These are phyloP conservation scores for Ramaria rubella DNA, from an alignment of 768 basidiomycete genomes.

Conservation along the genomic window DNA sequence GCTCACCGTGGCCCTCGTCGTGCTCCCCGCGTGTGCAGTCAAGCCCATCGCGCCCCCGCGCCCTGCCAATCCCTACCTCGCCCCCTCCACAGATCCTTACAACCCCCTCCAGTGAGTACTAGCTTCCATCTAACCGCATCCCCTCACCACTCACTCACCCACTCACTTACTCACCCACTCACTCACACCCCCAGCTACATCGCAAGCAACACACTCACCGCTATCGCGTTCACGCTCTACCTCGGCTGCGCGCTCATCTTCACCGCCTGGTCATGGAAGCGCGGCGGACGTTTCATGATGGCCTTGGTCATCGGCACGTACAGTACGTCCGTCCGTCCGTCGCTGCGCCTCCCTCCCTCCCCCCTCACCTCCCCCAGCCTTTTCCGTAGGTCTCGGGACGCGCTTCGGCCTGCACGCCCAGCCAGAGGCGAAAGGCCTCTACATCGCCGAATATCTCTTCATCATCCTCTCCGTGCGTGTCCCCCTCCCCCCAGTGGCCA, in stretches of 20 bases:
- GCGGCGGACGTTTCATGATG: conserved; percentile 53
- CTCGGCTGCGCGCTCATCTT: conserved; percentile 38
- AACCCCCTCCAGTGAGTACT: conserved; percentile 7
- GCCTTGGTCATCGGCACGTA: conserved; percentile 56
- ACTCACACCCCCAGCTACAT: conserved; percentile 35
- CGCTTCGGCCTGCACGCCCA: conserved; percentile 49
- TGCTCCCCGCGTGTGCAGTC: not conserved
- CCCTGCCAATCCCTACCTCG: conserved; percentile 35
- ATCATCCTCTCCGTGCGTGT: conserved; percentile 49
- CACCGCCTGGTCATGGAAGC: conserved; percentile 35
- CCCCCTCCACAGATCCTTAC: conserved; percentile 5
- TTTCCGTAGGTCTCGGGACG: conserved; percentile 47
- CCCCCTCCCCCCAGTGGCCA: not conserved
- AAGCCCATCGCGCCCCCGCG: conserved; percentile 4
- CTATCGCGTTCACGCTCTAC: conserved; percentile 39
- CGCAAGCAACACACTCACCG: conserved; percentile 45
- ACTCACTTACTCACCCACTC: conserved; percentile 7
- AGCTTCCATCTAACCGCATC: not conserved
- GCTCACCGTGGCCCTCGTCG: not conserved
- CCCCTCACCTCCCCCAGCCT: conserved; percentile 32
- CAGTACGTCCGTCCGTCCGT: conserved; percentile 30
- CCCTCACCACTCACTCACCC: not conserved
- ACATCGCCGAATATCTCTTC: conserved; percentile 53
- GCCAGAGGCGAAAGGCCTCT: conserved; percentile 46
- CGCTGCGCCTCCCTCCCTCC: not conserved